phyloP scores from a whole-genome alignment of 1,284 basidiomycete genomes.

The Sporisorium scitamineum region DNA sequence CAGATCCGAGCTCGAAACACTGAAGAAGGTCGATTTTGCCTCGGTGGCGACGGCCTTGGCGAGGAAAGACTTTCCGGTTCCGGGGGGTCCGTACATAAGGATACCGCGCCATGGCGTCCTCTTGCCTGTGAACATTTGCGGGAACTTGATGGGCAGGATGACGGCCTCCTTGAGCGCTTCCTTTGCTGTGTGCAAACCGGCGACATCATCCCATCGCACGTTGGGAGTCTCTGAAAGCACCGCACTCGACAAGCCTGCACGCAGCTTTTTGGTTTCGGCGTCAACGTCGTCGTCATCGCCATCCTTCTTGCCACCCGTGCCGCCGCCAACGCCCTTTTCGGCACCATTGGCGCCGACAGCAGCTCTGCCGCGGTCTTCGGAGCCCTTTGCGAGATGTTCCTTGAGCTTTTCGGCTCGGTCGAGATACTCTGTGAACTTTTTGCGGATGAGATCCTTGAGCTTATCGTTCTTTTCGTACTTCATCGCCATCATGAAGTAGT shows the following conservation, averaged over 20 bases:
- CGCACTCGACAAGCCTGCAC: slow-evolving; percentile 85
- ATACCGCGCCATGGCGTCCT: slow-evolving; percentile 97
- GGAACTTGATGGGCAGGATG: slow-evolving; percentile 98
- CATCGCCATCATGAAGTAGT: slow-evolving; percentile 95
- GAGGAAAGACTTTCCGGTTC: slow-evolving; percentile 77
- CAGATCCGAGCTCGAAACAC: slow-evolving; percentile 91
- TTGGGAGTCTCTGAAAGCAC: slow-evolving; percentile 95
- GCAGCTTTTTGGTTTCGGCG: slow-evolving; percentile 93
- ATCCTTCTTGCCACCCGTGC: slow-evolving; percentile 78
- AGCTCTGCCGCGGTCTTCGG: slow-evolving; percentile 79
- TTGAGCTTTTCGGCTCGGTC: slow-evolving; percentile 92
- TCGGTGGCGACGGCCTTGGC: slow-evolving; percentile 99
- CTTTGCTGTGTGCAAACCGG: slow-evolving; percentile 92
- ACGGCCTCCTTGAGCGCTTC: slow-evolving; percentile 97
- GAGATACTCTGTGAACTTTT: slow-evolving; percentile 93
- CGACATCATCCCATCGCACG: slow-evolving; percentile 97
- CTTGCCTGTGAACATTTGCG: slow-evolving; percentile 97
- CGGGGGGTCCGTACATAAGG: slow-evolving; percentile 83
- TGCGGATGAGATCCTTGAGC: slow-evolving; percentile 85
- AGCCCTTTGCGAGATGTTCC: slow-evolving; percentile 72
- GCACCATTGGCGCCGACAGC: slow-evolving; percentile 82
- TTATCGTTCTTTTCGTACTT: slow-evolving; percentile 97
- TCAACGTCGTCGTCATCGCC: slow-evolving; percentile 81
- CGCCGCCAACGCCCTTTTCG: slow-evolving; percentile 75
- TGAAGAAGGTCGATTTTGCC: slow-evolving; percentile 97